phyloP scores from a whole-genome alignment of 805 yeast genomes.

The Jamesozyma jinghongensis region DNA sequence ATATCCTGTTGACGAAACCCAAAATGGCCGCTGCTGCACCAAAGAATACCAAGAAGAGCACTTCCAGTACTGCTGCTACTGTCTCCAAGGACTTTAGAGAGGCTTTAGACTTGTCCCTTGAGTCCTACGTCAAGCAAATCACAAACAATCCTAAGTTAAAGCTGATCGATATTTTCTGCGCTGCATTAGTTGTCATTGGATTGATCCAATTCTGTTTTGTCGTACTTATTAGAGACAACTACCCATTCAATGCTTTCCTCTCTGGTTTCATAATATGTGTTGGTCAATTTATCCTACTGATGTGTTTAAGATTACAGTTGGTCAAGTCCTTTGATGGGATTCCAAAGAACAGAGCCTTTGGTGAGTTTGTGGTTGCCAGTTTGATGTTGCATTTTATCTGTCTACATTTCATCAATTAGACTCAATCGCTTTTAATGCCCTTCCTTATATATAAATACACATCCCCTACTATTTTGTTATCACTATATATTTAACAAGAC shows the following conservation, averaged over 20 bases:
- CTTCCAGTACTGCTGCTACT: conserved; percentile 1
- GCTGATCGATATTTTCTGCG: conserved; percentile 70
- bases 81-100: conserved; percentile 20
- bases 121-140: conserved; percentile 23
- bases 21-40: too few species aligned
- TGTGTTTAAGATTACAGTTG: conserved; percentile 69
- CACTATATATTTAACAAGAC: too few species aligned
- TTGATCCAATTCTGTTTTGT: conserved; percentile 71
- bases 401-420: conserved; percentile 78
- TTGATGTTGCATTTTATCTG: conserved; percentile 81
- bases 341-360: conserved; percentile 60
- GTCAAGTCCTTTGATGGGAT: conserved; percentile 37
- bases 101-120: conserved; percentile 17
- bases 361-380: conserved; percentile 82
- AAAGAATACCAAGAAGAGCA: neutral
- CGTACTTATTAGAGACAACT: conserved; percentile 62
- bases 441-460: too few species aligned
- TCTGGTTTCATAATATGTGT: conserved; percentile 90
- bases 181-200: conserved; percentile 66
- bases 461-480: too few species aligned
- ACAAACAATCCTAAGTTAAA: conserved; percentile 38
- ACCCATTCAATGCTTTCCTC: conserved; percentile 94
- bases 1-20: too few species aligned
- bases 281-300: conserved; percentile 89
- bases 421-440: too few species aligned